A percentile compares a stretch with the other conserved stretches of the same genome.
These are phyloP conservation scores for Eutypella sp. DNA, from an alignment of 2,329 filamentous ascomycete genomes.

Conservation along the genomic window DNA sequence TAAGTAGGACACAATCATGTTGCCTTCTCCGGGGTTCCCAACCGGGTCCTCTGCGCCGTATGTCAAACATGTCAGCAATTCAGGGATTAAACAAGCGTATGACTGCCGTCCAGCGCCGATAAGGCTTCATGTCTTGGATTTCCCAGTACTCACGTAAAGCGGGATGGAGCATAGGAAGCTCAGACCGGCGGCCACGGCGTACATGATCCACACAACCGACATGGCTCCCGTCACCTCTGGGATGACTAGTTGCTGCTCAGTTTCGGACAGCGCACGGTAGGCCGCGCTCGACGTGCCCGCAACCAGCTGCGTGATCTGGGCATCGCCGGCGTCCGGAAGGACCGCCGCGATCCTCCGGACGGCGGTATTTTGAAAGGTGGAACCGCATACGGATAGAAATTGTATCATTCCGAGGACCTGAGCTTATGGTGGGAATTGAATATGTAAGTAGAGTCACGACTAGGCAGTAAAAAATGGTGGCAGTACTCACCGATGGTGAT, in stretches of 20 bases:
- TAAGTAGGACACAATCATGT: too few relatives aligned
- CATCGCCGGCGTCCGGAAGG: slow-evolving; percentile 1
- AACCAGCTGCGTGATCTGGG: slow-evolving; percentile 4
- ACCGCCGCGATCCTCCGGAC: not conserved
- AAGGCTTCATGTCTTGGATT: too few relatives aligned
- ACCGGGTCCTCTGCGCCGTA: too few relatives aligned
- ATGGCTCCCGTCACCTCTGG: slow-evolving; percentile 5
- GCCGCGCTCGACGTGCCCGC: slow-evolving; percentile 8
- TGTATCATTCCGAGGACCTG: slow-evolving; percentile 27
- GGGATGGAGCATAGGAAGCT: not conserved
- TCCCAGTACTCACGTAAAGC: not conserved
- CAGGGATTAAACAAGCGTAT: too few relatives aligned
- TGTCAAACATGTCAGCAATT: too few relatives aligned
- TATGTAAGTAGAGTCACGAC: not conserved
- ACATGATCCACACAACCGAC: not conserved
- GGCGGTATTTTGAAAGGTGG: slow-evolving; percentile 26
- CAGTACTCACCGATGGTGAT: slow-evolving; percentile 24
- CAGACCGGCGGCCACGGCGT: not conserved
- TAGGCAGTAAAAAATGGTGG: not conserved
- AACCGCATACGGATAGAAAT: slow-evolving; percentile 26
- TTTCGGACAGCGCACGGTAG: slow-evolving; percentile 2
- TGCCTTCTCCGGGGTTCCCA: too few relatives aligned
- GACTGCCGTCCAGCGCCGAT: too few relatives aligned
- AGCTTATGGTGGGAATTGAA: not conserved
- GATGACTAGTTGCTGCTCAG: not conserved